Evolutionary conservation across 208 protist species (phyloP), one percentile per base, ranked within the genome.

Genomic region (Wallacemonas sp.): DNA sequence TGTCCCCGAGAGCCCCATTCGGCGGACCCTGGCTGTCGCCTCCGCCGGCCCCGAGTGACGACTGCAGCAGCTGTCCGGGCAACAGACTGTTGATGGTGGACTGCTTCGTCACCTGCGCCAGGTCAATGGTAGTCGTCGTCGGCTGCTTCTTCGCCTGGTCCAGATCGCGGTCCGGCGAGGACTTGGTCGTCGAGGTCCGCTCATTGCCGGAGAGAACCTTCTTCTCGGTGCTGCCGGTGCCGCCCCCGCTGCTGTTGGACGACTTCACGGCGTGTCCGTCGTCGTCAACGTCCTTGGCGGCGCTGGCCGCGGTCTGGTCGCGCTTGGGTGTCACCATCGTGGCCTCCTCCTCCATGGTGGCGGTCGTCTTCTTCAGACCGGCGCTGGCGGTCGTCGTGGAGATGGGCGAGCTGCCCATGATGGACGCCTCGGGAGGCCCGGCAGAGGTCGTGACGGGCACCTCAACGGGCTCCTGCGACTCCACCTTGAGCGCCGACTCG

Each of bases 1-100:
- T 41, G 33, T 84, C 77, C 20, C 69, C 67, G 18, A 94, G 65
- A 4, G 59, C 28, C 1, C 50, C 49, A 12, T 74, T 63, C 28
- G 67, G 59, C 18, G 70, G 54, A 20, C n/a, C 29, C 20, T 23
- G 18, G 70, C 57, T 49, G 28, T 54, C 59, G 59, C 23, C 45
- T 18, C 67, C 65, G n/a, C n/a, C n/a, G 63, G 62, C 65, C 18
- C 59, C 50, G 36, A 57, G 42, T 52, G 44, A 42, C 36, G 52
- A 57, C 45, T 67, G 26, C 29, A 70, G 46, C 49, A 71, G 55
- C 65, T 57, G 36, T 20, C 31, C 49, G 12, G 50, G 39, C 22
- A 46, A 62, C 1, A 61, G 50, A 11, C 16, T 48, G 33, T 41
- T 45, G 54, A 31, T 31, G 52, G 25, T 29, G 8, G 69, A 67